Evolutionary conservation across 1,284 basidiomycete species (phyloP).

Genomic region (Vanrija humicola): DNA sequence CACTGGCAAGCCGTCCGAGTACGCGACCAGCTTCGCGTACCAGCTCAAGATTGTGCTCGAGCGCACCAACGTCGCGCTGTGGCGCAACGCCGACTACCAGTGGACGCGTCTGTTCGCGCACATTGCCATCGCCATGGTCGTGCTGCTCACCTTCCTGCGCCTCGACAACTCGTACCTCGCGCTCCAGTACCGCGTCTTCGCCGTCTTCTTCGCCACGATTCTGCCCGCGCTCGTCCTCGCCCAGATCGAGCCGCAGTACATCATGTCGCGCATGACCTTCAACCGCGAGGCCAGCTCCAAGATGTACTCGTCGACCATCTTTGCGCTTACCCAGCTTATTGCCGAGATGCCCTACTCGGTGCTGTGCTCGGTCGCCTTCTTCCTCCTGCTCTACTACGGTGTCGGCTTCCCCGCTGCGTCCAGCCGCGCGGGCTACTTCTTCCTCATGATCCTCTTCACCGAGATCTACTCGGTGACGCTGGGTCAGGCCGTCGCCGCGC

Average conservation of each 20-base stretch:
- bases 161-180: constrained; percentile 64
- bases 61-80: constrained; percentile 72
- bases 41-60: constrained; percentile 71
- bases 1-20: constrained; percentile 28
- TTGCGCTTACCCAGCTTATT: constrained; percentile 74
- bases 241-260: constrained; percentile 76
- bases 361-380: constrained; percentile 69
- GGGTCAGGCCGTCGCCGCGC: constrained; percentile 65
- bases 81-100: constrained; percentile 65
- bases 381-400: constrained; percentile 55
- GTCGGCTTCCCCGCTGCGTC: constrained; percentile 36
- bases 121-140: constrained; percentile 69
- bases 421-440: constrained; percentile 37
- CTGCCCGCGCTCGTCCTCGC: constrained; percentile 42
- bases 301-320: constrained; percentile 56
- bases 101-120: constrained; percentile 78
- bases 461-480: constrained; percentile 72
- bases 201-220: constrained; percentile 48
- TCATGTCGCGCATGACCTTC: constrained; percentile 62
- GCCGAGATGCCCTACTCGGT: constrained; percentile 66
- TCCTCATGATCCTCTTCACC: constrained; percentile 67
- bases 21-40: constrained; percentile 67
- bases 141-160: constrained; percentile 79
- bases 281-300: constrained; percentile 56
- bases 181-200: constrained; percentile 79